Evolutionary conservation across 768 basidiomycete genomes (phyloP), one percentile per base, ranked within the genome.

Genomic region (Podaxis mareebaensis): DNA sequence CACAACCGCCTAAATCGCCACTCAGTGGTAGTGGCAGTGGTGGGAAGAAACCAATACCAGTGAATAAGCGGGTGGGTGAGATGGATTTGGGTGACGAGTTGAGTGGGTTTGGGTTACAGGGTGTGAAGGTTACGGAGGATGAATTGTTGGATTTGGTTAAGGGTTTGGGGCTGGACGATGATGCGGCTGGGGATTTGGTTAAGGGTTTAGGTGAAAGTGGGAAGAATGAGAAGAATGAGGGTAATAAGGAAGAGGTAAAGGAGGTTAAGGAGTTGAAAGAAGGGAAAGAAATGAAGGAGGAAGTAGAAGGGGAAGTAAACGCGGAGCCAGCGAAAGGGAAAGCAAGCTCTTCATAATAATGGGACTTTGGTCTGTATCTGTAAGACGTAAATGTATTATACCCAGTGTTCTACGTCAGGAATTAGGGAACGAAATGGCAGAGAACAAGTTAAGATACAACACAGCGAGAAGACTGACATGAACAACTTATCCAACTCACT

Each of bases 151-250:
- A 86, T 64, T 76, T 95, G 40, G 85, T 94, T 4, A 84, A 84
- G 46, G 90, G 92, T 66, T 79, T 95, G 26, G 92, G 92, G 13
- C 79, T 95, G 24, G 86, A 83, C 26, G 90, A 85, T 6, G 87
- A 90, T 48, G 91, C 90, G n/a, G 91, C 91, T 5, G 85, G 81
- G 1, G 90, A 92, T 61, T 75, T 94, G 64, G 87, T 89, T 22
- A 87, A 84, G 71, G 90, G 86, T 11, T 72, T 93, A 49, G 78
- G 78, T 44, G 77, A 55, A 26, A 40, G 55, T 40, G 28, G 22
- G 13, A 54, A 36, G n/a, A 30, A 28, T 11, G 42, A 76, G 53
- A 56, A 68, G 33, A 33, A 10, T 33, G 33, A 10, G 33, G 33
- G 8, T 42, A 24, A 53, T 22, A 65, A 49, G 15, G 52, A 44